Conservation (phyloP, 257 asterid genomes). For the Gentiana macrophylla region DNA sequence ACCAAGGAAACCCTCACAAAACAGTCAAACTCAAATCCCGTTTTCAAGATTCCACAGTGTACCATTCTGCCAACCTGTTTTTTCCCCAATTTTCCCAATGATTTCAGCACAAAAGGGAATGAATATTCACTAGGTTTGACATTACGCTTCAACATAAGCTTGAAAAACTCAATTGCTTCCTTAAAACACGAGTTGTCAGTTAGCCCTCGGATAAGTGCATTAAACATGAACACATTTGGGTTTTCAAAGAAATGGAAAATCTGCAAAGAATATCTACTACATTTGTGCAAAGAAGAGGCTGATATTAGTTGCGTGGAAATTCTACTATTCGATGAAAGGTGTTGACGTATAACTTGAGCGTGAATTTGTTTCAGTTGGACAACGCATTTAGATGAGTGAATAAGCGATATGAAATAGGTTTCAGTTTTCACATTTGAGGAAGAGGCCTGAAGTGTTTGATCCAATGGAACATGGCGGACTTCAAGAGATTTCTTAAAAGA, state of each 20-base stretch:
- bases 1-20: conserved; percentile 39
- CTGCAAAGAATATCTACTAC: conserved; percentile 13
- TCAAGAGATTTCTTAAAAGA: background rate
- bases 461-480: background rate
- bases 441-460: background rate
- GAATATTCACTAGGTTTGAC: conserved; percentile 26
- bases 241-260: conserved; percentile 12
- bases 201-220: conserved; percentile 29
- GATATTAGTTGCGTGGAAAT: conserved; percentile 30
- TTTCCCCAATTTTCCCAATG: conserved; percentile 15
- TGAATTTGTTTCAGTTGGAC: conserved; percentile 25
- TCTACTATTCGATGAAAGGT: conserved; percentile 8
- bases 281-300: conserved; percentile 12
- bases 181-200: conserved; percentile 18
- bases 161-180: conserved; percentile 13
- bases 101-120: conserved; percentile 31
- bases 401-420: conserved; percentile 23
- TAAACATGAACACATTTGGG: conserved; percentile 20
- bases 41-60: conserved; percentile 19
- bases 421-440: conserved; percentile 1
- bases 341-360: conserved; percentile 11
- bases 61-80: conserved; percentile 14
- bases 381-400: conserved; percentile 17
- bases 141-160: conserved; percentile 17
- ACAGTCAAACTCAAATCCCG: conserved; percentile 31